phyloP scores from a whole-genome alignment of 306 rosid species.

The Inga laurina region DNA sequence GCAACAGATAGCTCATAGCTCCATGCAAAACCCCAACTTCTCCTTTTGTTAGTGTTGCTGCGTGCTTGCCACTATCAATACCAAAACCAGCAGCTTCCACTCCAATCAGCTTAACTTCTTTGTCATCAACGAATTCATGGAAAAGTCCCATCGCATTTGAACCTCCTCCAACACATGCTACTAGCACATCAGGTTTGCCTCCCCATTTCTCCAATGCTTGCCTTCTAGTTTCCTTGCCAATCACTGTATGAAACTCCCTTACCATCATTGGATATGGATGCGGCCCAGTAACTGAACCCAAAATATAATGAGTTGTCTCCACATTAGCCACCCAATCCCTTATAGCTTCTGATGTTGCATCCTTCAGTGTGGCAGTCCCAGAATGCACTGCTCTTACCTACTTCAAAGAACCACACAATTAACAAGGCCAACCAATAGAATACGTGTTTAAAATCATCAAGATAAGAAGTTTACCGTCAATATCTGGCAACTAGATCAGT shows the following conservation, averaged over 20 bases:
- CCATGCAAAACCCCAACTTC: slow-evolving; percentile 96
- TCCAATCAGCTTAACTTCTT: slow-evolving; percentile 76
- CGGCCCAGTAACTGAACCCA: slow-evolving; percentile 95
- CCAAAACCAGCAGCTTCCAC: slow-evolving; percentile 97
- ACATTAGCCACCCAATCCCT: too few species aligned
- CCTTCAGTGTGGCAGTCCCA: slow-evolving; percentile 92
- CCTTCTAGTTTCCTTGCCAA: slow-evolving; percentile 88
- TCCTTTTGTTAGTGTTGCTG: slow-evolving; percentile 88
- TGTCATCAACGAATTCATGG: slow-evolving; percentile 81
- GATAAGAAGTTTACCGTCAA: slow-evolving; percentile 4
- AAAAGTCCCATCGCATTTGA: slow-evolving; percentile 96
- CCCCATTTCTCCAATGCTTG: slow-evolving; percentile 97
- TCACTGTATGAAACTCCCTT: slow-evolving; percentile 89
- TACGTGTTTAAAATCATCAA: background rate
- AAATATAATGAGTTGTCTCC: slow-evolving; percentile 91
- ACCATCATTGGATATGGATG: slow-evolving; percentile 99
- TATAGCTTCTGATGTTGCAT: too few species aligned
- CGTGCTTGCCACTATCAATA: slow-evolving; percentile 88
- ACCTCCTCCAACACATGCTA: slow-evolving; percentile 98
- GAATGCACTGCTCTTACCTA: slow-evolving; percentile 88
- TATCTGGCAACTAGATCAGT: background rate
- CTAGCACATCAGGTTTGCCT: slow-evolving; percentile 81
- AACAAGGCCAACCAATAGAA: slow-evolving; percentile 6
- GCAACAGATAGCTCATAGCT: slow-evolving; percentile 94
- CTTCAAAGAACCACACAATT: slow-evolving; percentile 5